Percentiles rank a stretch among this genome's conserved stretches.
These are phyloP conservation scores for Heliosperma pusillum DNA, from an alignment of 148 eudicot genomes.

Conservation along the genomic window DNA sequence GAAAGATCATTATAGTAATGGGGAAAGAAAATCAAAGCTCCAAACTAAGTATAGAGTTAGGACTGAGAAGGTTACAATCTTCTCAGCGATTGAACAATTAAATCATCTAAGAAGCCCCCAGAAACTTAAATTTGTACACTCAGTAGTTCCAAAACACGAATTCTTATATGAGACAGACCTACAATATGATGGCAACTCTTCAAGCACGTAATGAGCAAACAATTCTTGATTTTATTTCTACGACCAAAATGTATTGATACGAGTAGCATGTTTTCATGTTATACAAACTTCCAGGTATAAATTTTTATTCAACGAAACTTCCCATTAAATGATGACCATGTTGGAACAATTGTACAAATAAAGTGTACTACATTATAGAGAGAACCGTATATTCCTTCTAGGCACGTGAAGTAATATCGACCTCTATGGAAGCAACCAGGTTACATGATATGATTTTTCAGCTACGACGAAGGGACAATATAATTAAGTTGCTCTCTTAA, in stretches of 20 bases:
- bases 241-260: too few species aligned
- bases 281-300: background rate
- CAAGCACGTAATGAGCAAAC: too few species aligned
- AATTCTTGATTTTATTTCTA: background rate
- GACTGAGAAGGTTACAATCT: background rate
- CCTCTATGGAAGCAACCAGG: too few species aligned
- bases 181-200: too few species aligned
- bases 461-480: too few species aligned
- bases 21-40: conserved; percentile 2
- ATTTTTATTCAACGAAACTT: background rate
- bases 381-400: too few species aligned
- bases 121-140: background rate
- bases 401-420: too few species aligned
- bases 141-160: background rate
- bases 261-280: too few species aligned
- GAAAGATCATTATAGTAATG: background rate
- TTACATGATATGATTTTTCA: too few species aligned
- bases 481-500: too few species aligned
- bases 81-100: background rate
- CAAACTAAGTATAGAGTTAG: background rate
- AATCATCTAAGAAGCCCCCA: background rate
- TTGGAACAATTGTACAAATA: background rate
- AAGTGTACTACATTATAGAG: too few species aligned
- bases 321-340: background rate
- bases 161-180: background rate